Base-by-base conservation (phyloP, 805 yeast species). In the Crinitomyces ghanaensis region DNA sequence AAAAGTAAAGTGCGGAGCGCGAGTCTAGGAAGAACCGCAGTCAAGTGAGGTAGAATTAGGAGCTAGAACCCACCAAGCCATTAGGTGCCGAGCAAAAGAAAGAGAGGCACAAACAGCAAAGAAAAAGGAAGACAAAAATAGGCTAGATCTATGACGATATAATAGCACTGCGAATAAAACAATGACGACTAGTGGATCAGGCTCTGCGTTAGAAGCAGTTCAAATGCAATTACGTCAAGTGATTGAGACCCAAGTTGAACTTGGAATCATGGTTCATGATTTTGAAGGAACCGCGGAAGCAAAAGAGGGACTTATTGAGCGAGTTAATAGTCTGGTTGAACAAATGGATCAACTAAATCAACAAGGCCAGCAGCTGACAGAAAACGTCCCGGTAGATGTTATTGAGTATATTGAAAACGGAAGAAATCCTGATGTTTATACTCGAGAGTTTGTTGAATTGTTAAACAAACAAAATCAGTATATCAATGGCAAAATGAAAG, bases 361-460 rank as follows among this genome's bases (percentile, higher is more conserved):
- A 11, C 9, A 15, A 25, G 27, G 38, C 14, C 36, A 42, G 21
- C 25, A 39, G 17, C 29, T 43, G 13, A 29, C 38, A 7, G 33
- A 39, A n/a, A 33, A 31, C 16, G 42, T 47, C 6, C 42, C 49
- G 3, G 36, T 46, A 21, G 45, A 47, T 25, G 44, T 49, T 16
- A 42, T 42, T 13, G 45, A 44, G 36, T 35, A 91, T 50, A 83
- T 91, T 24, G 97, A 91, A 51, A 93, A 84, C 49, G 98, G 98
- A 2, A 66, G 98, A 45, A 91, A 91, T 51, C 97, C 98, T 0
- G 97, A 91, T 51, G 85, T 91, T 25, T 91, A 91, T 56, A 85
- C 97, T 1, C 70, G 98, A 53, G 98, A 91, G 59, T 91, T 91
- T 58, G 83, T 88, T 11, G 98, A 91, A 53, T 82, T 88, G 22